These are phyloP conservation scores for Vigna nakashimae DNA, from an alignment of 306 rosid species.

Conservation along the genomic window DNA sequence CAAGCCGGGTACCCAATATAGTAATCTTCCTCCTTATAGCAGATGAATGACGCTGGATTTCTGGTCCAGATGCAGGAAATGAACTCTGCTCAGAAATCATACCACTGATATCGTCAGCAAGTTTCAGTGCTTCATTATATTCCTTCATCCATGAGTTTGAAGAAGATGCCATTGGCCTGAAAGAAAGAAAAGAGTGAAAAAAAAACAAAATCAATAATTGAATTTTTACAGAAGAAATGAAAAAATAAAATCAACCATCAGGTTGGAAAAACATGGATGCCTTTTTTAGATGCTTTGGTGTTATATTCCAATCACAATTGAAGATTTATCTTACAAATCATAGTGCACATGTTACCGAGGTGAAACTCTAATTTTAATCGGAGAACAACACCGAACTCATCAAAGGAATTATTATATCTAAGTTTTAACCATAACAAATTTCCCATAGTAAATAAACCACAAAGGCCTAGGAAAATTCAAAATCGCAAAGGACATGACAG, in stretches of 20 bases:
- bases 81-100: conserved; percentile 89
- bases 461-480: conserved; percentile 5
- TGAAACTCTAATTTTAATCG: no score
- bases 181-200: background rate
- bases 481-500: background rate
- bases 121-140: conserved; percentile 88
- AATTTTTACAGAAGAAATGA: background rate
- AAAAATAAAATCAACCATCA: background rate
- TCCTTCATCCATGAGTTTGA: conserved; percentile 95
- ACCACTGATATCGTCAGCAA: conserved; percentile 84
- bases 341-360: no score
- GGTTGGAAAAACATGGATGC: background rate
- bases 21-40: conserved; percentile 95
- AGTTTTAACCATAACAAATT: background rate
- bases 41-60: conserved; percentile 87
- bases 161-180: conserved; percentile 85
- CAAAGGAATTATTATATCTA: background rate
- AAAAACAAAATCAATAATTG: background rate
- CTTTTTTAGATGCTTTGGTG: background rate
- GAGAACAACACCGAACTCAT: background rate
- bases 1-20: conserved; percentile 93
- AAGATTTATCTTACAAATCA: no score
- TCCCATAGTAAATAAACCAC: background rate
- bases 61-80: conserved; percentile 80
- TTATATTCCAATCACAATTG: background rate